Percentiles rank a stretch among this genome's conserved stretches.
phyloP scores from a whole-genome alignment of 495 filamentous ascomycete species.

The Annulohypoxylon maeteangense region DNA sequence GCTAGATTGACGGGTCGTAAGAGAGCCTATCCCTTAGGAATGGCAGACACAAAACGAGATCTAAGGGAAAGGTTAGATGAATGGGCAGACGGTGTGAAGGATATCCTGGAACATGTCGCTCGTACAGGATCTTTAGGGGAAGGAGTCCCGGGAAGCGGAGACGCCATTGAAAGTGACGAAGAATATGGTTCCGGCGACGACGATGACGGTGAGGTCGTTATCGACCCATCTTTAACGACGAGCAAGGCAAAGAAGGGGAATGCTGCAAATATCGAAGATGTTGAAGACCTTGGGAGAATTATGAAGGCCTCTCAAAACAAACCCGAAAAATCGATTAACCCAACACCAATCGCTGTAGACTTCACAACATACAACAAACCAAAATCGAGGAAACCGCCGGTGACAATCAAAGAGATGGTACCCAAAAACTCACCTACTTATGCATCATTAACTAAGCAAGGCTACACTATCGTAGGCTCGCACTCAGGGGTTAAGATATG shows the following conservation, averaged over 20 bases:
- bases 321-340: constrained; percentile 45
- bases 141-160: constrained; percentile 82
- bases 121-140: constrained; percentile 76
- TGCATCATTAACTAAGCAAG: constrained; percentile 89
- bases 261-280: constrained; percentile 69
- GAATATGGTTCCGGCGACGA: constrained; percentile 68
- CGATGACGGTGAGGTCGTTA: constrained; percentile 68
- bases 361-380: constrained; percentile 76
- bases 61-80: constrained; percentile 71
- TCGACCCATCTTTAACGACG: constrained; percentile 51
- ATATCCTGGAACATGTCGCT: constrained; percentile 71
- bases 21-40: constrained; percentile 82
- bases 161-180: constrained; percentile 83
- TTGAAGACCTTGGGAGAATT: constrained; percentile 83
- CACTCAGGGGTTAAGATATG: constrained; percentile 98
- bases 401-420: constrained; percentile 86
- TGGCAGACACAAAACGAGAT: constrained; percentile 85
- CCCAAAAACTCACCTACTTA: constrained; percentile 89
- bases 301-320: constrained; percentile 61
- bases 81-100: constrained; percentile 80
- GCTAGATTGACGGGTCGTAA: constrained; percentile 86
- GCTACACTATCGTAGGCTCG: constrained; percentile 92
- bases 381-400: constrained; percentile 57
- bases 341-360: constrained; percentile 78
- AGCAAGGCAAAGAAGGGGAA: constrained; percentile 49